Conservation (phyloP, 495 filamentous ascomycete species). For the Penicillium egyptiacum region DNA sequence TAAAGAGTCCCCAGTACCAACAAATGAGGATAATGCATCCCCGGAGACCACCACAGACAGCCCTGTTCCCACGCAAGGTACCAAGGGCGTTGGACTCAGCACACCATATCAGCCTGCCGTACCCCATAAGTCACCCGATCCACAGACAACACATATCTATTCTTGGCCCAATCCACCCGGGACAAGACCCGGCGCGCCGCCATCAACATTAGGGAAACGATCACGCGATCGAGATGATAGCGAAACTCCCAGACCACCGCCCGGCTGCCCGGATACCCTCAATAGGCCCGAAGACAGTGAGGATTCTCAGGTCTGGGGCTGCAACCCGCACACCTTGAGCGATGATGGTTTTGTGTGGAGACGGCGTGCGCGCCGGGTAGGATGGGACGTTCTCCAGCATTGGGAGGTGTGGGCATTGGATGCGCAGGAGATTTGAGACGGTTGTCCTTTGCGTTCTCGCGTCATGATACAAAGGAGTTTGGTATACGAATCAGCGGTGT, state of each 20-base stretch:
- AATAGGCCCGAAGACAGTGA: background rate
- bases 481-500: slow-evolving; percentile 2
- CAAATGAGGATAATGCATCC: slow-evolving; percentile 2
- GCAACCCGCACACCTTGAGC: slow-evolving; percentile 4
- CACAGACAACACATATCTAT: background rate
- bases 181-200: background rate
- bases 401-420: slow-evolving; percentile 50
- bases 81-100: background rate
- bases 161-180: background rate
- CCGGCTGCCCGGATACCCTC: background rate
- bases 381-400: slow-evolving; percentile 43
- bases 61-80: background rate
- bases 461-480: slow-evolving; percentile 8
- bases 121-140: background rate
- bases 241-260: background rate
- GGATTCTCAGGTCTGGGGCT: background rate
- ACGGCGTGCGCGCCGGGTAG: slow-evolving; percentile 36
- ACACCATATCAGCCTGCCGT: background rate
- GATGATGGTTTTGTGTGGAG: slow-evolving; percentile 29
- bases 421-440: slow-evolving; percentile 38
- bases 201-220: slow-evolving; percentile 33
- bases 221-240: slow-evolving; percentile 23
- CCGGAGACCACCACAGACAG: slow-evolving; percentile 2
- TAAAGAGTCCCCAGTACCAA: slow-evolving; percentile 17
- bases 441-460: background rate